Base-by-base conservation (phyloP, 2,329 filamentous ascomycete genomes). In the Fusarium marasasianum region DNA sequence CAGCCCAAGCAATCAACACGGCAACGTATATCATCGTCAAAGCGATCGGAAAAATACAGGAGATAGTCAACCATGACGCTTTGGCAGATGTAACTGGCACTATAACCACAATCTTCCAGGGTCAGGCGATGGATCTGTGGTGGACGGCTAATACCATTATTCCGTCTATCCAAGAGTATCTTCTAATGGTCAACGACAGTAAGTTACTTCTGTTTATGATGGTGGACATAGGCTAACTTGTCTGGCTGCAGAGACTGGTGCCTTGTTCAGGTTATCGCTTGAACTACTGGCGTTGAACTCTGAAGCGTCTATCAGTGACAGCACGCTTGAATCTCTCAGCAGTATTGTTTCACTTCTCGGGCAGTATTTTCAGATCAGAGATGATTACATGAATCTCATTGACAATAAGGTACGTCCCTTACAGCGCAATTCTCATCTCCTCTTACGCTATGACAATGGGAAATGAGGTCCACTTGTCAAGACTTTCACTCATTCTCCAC, bases 331-430 rank as follows among this genome's bases (percentile, higher is more conserved):
- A 0, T 53, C 48, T 20, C 48, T 53, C 22, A 53, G 33, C 4
- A 53, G 31, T 6, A 6, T 37, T 37, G 31, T 53, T 15, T 53
- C 48, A 11, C 11, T 68, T 0, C 44, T 45, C 17, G 65, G 62
- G 1, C 59, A 56, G 3, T 68, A 68, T 33, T 68, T 68, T 13
- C 61, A 68, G 22, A 60, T 66, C 1, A 55, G 61, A 1, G 65
- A 68, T 20, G 65, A 68, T 20, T 68, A 68, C n/a, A 41, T 45
- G 40, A 68, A 68, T 17, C 61, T 68, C 1, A 44, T 22, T 8
- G 12, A 63, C 5, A 22, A 11, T 11, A n/a, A 20, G n/a, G 48
- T 51, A 2, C 3, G 48, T 20, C 22, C 20, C 7, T 26, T 14
- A 8, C 4, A 17, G 4, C 14, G 6, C 4, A 44, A 7, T 15